These are phyloP conservation scores for Clitocybe nebularis DNA, from an alignment of 1,284 basidiomycete species.

Conservation along the genomic window DNA sequence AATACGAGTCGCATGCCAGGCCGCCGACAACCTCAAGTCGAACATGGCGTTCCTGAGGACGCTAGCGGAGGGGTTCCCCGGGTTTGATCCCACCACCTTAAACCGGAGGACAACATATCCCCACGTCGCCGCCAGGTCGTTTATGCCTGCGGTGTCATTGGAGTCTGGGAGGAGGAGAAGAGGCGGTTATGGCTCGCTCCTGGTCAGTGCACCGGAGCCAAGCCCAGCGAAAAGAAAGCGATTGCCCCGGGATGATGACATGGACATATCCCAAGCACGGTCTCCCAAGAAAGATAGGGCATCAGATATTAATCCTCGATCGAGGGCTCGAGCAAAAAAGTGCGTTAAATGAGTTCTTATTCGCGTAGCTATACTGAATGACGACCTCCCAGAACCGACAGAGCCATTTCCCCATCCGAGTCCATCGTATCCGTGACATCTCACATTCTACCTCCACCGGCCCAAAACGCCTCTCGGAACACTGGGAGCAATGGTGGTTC, in stretches of 20 bases:
- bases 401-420: conserved; percentile 66
- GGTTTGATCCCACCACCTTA: conserved; percentile 57
- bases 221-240: conserved; percentile 65
- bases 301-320: conserved; percentile 36
- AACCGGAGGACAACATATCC: conserved; percentile 69
- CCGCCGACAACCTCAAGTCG: conserved; percentile 82
- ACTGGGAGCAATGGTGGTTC: conserved; percentile 28
- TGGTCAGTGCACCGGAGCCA: conserved; percentile 41
- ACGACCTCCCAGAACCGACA: conserved; percentile 43
- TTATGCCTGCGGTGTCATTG: conserved; percentile 51
- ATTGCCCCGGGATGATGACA: conserved; percentile 54
- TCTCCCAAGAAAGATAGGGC: conserved; percentile 40
- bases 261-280: conserved; percentile 44
- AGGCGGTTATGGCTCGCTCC: conserved; percentile 43
- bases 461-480: conserved; percentile 26
- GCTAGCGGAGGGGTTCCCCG: conserved; percentile 64
- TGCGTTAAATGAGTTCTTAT: conserved; percentile 28
- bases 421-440: conserved; percentile 67
- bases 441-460: conserved; percentile 38
- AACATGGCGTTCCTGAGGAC: conserved; percentile 69
- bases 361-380: conserved; percentile 11
- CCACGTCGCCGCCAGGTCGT: conserved; percentile 63
- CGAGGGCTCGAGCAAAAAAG: conserved; percentile 56
- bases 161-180: conserved; percentile 60
- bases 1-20: conserved; percentile 93